Conservation (phyloP, 1,284 basidiomycete species). For the Tranzscheliella williamsii region DNA sequence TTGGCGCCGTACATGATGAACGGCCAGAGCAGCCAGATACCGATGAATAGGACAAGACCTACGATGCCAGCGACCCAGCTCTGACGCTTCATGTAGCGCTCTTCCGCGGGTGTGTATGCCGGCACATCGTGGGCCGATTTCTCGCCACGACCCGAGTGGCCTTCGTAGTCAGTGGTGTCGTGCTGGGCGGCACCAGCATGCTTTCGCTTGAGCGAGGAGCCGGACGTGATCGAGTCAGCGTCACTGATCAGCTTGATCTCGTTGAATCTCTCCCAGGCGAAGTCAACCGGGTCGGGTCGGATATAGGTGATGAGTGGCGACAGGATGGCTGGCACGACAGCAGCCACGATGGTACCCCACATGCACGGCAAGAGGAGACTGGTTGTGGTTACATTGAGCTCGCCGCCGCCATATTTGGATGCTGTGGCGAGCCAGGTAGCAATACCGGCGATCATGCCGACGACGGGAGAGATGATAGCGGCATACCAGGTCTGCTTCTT, state of each 20-base stretch:
- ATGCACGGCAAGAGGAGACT: slow-evolving; percentile 42
- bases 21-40: slow-evolving; percentile 56
- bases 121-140: not conserved
- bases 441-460: slow-evolving; percentile 49
- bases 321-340: slow-evolving; percentile 33
- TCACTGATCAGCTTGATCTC: slow-evolving; percentile 31
- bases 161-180: not conserved
- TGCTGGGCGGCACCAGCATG: not conserved
- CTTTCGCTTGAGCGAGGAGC: no score
- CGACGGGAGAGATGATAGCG: slow-evolving; percentile 34
- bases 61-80: slow-evolving; percentile 14
- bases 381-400: slow-evolving; percentile 25
- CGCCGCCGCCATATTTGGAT: slow-evolving; percentile 32
- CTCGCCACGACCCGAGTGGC: not conserved
- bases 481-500: slow-evolving; percentile 46
- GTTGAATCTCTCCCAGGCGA: slow-evolving; percentile 44
- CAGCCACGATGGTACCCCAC: slow-evolving; percentile 51
- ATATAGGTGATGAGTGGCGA: slow-evolving; percentile 22
- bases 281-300: slow-evolving; percentile 14
- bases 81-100: slow-evolving; percentile 15
- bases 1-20: slow-evolving; percentile 55
- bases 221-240: slow-evolving; percentile 8
- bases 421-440: slow-evolving; percentile 54
- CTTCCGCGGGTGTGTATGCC: slow-evolving; percentile 12
- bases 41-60: slow-evolving; percentile 35